Evolutionary conservation across 1,284 basidiomycete genomes (phyloP).

Genomic region (Tranzscheliella williamsii): DNA sequence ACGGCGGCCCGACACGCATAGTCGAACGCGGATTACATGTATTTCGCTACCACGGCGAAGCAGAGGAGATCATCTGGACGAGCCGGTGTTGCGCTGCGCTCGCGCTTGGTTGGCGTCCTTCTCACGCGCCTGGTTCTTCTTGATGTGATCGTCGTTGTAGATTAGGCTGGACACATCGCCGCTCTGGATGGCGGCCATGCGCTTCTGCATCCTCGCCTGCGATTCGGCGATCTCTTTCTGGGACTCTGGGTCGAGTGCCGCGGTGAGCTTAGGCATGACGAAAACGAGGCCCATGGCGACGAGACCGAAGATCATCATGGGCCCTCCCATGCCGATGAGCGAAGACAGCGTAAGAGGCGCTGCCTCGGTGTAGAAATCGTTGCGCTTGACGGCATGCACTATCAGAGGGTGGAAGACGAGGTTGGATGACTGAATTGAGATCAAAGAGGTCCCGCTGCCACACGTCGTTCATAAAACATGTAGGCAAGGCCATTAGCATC

Average conservation of each 20-base stretch:
- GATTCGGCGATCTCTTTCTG: conserved; percentile 37
- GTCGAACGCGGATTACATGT: conserved; percentile 1
- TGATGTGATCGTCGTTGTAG: conserved; percentile 21
- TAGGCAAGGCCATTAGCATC: no score
- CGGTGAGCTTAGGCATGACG: conserved; percentile 29
- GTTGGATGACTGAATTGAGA: conserved; percentile 20
- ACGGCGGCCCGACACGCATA: no score
- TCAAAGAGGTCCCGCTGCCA: conserved; percentile 24
- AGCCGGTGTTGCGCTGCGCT: conserved; percentile 11
- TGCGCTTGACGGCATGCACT: conserved; percentile 25
- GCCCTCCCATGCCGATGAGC: conserved; percentile 34
- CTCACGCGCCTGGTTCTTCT: conserved; percentile 13
- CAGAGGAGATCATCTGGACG: conserved; percentile 10
- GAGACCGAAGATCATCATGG: conserved; percentile 33
- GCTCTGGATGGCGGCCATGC: conserved; percentile 35
- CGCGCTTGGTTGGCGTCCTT: conserved; percentile 6
- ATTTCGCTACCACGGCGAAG: background rate
- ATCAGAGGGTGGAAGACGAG: conserved; percentile 30
- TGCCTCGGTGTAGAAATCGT: conserved; percentile 33
- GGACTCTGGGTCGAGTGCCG: conserved; percentile 34
- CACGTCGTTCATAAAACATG: no score
- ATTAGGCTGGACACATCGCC: conserved; percentile 39
- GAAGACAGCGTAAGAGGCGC: conserved; percentile 28
- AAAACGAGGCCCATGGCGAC: conserved; percentile 33
- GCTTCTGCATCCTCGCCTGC: conserved; percentile 38